phyloP scores from a whole-genome alignment of 345 rosid species.

The Hypericum perforatum region DNA sequence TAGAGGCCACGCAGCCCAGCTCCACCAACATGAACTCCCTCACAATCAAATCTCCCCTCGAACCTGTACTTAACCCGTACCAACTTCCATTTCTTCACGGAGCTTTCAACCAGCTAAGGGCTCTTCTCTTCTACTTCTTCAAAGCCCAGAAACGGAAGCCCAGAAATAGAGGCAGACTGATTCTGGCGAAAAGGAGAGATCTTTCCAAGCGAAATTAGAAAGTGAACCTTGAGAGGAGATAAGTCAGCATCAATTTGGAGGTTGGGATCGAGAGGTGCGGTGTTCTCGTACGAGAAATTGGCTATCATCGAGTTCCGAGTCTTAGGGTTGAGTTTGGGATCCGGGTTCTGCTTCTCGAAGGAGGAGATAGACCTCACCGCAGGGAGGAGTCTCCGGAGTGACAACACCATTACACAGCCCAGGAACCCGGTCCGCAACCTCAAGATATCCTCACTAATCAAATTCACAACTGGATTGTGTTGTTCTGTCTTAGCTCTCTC shows the following conservation, averaged over 20 bases:
- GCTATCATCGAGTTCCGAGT: constrained; percentile 14
- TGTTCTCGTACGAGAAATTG: constrained; percentile 36
- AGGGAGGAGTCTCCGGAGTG: constrained; percentile 56
- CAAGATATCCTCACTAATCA: constrained; percentile 51
- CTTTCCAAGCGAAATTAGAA: background rate
- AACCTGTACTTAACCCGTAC: too few relatives aligned
- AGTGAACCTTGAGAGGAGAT: constrained; percentile 19
- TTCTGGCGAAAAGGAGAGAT: background rate
- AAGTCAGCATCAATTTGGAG: constrained; percentile 16
- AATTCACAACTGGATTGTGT: too few relatives aligned
- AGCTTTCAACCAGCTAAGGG: too few relatives aligned
- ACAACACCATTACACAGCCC: constrained; percentile 40
- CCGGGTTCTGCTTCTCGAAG: constrained; percentile 18
- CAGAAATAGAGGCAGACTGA: too few relatives aligned
- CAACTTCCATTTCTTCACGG: too few relatives aligned
- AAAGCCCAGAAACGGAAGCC: too few relatives aligned
- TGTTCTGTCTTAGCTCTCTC: too few relatives aligned
- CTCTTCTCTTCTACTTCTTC: too few relatives aligned
- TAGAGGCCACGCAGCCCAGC: constrained; percentile 24
- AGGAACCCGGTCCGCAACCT: constrained; percentile 44
- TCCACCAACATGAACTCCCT: too few relatives aligned
- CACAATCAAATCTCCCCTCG: too few relatives aligned
- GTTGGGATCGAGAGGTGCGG: constrained; percentile 62
- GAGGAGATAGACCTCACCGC: constrained; percentile 39
- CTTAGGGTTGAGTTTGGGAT: constrained; percentile 20